These are phyloP conservation scores for Colletotrichum liriopes DNA, from an alignment of 2,329 filamentous ascomycete species.

Conservation along the genomic window DNA sequence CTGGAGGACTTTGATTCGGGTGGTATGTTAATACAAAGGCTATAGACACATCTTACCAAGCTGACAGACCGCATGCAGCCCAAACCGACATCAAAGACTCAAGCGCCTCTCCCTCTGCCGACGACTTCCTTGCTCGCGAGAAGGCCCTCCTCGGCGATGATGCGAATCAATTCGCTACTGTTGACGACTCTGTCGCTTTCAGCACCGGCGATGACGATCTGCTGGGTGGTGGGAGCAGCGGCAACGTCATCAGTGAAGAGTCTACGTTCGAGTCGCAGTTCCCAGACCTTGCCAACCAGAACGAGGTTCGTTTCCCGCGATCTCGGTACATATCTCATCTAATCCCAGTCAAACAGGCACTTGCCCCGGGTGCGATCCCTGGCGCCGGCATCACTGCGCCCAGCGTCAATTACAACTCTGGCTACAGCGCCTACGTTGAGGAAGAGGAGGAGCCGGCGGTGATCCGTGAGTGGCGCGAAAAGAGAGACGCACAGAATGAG, in stretches of 20 bases:
- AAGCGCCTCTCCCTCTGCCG: slow-evolving; percentile 72
- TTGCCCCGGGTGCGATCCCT: slow-evolving; percentile 82
- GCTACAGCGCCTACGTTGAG: slow-evolving; percentile 69
- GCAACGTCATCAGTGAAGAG: slow-evolving; percentile 55
- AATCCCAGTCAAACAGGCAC: slow-evolving; percentile 64
- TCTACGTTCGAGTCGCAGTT: slow-evolving; percentile 88
- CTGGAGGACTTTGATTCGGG: slow-evolving; percentile 83
- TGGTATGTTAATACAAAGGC: slow-evolving; percentile 55
- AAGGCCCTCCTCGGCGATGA: slow-evolving; percentile 93
- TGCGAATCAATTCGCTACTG: slow-evolving; percentile 88
- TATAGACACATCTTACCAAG: neutral
- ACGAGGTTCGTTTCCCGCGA: slow-evolving; percentile 71
- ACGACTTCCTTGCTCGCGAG: slow-evolving; percentile 94
- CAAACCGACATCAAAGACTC: slow-evolving; percentile 76
- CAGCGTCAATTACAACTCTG: slow-evolving; percentile 74
- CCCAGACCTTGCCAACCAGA: slow-evolving; percentile 79
- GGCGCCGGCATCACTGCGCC: slow-evolving; percentile 86
- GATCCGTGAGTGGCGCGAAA: slow-evolving; percentile 92
- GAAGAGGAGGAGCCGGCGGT: slow-evolving; percentile 89
- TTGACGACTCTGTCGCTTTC: slow-evolving; percentile 78
- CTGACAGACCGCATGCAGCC: slow-evolving; percentile 62
- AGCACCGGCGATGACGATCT: slow-evolving; percentile 81
- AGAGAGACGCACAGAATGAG: slow-evolving; percentile 85
- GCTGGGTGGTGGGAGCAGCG: slow-evolving; percentile 76
- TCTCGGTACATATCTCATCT: slow-evolving; percentile 9